Conservation (phyloP, 2,329 filamentous ascomycete species). For the Myotisia sp. region DNA sequence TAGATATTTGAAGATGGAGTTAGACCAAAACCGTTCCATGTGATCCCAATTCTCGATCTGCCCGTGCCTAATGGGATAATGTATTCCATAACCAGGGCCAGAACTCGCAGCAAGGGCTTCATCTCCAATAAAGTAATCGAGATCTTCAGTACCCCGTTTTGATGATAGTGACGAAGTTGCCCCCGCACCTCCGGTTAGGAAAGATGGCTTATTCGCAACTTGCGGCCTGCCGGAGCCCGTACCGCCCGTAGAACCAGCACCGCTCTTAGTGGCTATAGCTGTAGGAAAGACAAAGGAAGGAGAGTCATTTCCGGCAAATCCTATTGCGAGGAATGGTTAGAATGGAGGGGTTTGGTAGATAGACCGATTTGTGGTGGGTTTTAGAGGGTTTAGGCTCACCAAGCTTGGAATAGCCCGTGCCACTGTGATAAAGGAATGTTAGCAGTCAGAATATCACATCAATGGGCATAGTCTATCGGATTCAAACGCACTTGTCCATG, state of each 20-base stretch:
- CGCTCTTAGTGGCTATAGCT: slow-evolving; percentile 88
- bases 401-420: slow-evolving; percentile 98
- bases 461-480: slow-evolving; percentile 13
- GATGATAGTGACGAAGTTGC: slow-evolving; percentile 66
- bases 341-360: slow-evolving; percentile 16
- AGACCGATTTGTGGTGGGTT: slow-evolving; percentile 1
- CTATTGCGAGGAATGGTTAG: slow-evolving; percentile 35
- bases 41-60: slow-evolving; percentile 99
- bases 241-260: slow-evolving; percentile 50
- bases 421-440: slow-evolving; percentile 46
- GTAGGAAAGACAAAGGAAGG: slow-evolving; percentile 99
- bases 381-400: slow-evolving; percentile 43
- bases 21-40: slow-evolving; percentile 99
- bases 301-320: slow-evolving; percentile 97
- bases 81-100: slow-evolving; percentile 86
- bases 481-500: slow-evolving; percentile 94
- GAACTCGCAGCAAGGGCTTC: slow-evolving; percentile 73
- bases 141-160: slow-evolving; percentile 91
- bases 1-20: slow-evolving; percentile 99
- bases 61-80: slow-evolving; percentile 94
- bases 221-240: slow-evolving; percentile 79
- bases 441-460: slow-evolving; percentile 17
- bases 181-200: slow-evolving; percentile 80
- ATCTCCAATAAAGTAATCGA: slow-evolving; percentile 98
- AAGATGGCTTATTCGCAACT: slow-evolving; percentile 88